These are phyloP conservation scores for Thalassiosira tumida DNA, from an alignment of 352 stramenopile genomes.

Conservation along the genomic window DNA sequence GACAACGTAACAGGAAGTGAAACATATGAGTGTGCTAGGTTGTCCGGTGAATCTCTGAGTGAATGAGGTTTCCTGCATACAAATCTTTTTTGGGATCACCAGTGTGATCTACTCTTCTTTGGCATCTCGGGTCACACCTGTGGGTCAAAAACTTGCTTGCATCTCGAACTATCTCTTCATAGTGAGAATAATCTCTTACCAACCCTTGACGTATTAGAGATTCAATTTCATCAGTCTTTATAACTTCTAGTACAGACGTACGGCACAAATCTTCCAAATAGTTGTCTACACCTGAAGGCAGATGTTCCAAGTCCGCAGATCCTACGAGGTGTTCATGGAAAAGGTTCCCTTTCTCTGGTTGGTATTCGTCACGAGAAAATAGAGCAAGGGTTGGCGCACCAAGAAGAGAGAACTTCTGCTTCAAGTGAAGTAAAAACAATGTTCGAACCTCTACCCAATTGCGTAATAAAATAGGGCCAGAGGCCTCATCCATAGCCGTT, in stretches of 20 bases:
- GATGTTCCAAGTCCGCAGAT: background rate
- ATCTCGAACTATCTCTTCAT: no score
- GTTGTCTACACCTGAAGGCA: background rate
- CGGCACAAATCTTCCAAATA: conserved; percentile 46
- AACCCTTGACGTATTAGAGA: no score
- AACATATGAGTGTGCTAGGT: background rate
- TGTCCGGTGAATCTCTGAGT: conserved; percentile 31
- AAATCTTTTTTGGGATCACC: no score
- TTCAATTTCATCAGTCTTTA: conserved; percentile 33
- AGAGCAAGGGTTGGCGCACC: background rate
- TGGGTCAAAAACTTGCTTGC: no score
- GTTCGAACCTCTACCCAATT: conserved; percentile 49
- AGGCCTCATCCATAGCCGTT: conserved; percentile 32
- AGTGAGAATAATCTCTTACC: no score
- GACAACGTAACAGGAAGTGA: background rate
- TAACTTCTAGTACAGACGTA: conserved; percentile 24
- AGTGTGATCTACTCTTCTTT: no score
- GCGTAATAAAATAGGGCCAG: conserved; percentile 8
- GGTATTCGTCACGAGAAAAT: background rate
- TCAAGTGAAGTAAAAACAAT: background rate
- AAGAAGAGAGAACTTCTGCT: background rate
- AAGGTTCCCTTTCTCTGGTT: conserved; percentile 21
- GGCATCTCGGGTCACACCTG: no score
- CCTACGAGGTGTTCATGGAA: conserved; percentile 32
- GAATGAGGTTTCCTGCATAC: conserved; percentile 42